A percentile compares a stretch with the other conserved stretches of the same genome.
These are phyloP conservation scores for Ocimum tenuiflorum DNA, from an alignment of 257 asterid genomes.

Conservation along the genomic window DNA sequence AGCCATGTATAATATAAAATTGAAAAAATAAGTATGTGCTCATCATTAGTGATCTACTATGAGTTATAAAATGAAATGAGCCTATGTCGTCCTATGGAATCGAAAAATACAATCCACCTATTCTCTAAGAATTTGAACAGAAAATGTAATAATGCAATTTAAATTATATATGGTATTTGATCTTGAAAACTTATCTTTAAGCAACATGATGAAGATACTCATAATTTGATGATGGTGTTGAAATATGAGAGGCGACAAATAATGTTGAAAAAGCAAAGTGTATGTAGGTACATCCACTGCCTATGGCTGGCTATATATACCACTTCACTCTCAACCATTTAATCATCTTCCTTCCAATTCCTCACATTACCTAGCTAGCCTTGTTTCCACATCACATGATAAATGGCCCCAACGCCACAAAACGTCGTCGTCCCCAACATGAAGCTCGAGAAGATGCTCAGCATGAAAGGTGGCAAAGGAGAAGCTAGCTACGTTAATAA, in stretches of 20 bases:
- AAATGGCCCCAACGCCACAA: constrained; percentile 52
- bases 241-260: neutral
- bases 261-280: neutral
- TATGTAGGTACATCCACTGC: neutral
- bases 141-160: too few species aligned
- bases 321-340: neutral
- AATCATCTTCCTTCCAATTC: too few species aligned
- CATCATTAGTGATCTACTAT: too few species aligned
- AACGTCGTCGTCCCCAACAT: constrained; percentile 52
- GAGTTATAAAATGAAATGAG: too few species aligned
- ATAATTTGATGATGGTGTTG: neutral
- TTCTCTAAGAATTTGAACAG: too few species aligned
- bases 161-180: too few species aligned
- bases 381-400: neutral
- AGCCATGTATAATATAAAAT: too few species aligned
- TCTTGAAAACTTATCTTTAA: too few species aligned
- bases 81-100: too few species aligned
- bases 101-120: too few species aligned
- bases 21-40: too few species aligned
- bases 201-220: neutral
- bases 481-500: constrained; percentile 86
- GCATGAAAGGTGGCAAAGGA: constrained; percentile 96
- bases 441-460: constrained; percentile 67
- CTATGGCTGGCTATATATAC: constrained; percentile 4
- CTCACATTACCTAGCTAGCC: neutral